phyloP scores from a whole-genome alignment of 371 early-diverging fungal genomes.

The Syncephalastrum racemosum region DNA sequence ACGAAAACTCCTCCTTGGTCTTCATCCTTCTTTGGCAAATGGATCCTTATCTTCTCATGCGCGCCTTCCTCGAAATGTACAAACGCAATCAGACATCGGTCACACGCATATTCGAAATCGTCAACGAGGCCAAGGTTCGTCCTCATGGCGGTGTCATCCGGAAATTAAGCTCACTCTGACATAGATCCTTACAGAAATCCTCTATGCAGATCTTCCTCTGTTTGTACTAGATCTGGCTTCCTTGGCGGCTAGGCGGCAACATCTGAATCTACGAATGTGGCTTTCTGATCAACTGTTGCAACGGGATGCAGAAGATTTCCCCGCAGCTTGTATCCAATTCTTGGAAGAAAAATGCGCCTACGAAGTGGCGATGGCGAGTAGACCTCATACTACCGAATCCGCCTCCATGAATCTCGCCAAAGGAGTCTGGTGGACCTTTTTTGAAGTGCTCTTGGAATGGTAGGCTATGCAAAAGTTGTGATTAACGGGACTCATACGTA shows the following conservation, averaged over 20 bases:
- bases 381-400: conserved; percentile 6
- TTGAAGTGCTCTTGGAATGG: conserved; percentile 65
- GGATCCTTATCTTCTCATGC: conserved; percentile 57
- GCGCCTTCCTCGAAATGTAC: conserved; percentile 76
- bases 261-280: conserved; percentile 87
- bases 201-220: conserved; percentile 65
- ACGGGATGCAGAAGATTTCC: conserved; percentile 66
- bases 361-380: conserved; percentile 34
- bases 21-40: conserved; percentile 74
- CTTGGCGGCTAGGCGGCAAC: conserved; percentile 78
- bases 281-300: conserved; percentile 62
- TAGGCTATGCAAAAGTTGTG: conserved; percentile 20
- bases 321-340: conserved; percentile 74
- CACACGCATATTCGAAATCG: conserved; percentile 77
- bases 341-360: conserved; percentile 67
- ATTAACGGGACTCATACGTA: too few species aligned
- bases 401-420: conserved; percentile 61
- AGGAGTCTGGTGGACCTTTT: conserved; percentile 71
- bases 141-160: not conserved
- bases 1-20: conserved; percentile 73
- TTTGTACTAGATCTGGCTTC: conserved; percentile 85
- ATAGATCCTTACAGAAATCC: conserved; percentile 69
- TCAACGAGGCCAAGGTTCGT: conserved; percentile 78
- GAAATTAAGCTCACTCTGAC: not conserved
- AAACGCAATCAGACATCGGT: conserved; percentile 69